A percentile compares a stretch with the other conserved stretches of the same genome.
phyloP scores from a whole-genome alignment of 2,329 filamentous ascomycete species.

The Verticillium alfalfae region DNA sequence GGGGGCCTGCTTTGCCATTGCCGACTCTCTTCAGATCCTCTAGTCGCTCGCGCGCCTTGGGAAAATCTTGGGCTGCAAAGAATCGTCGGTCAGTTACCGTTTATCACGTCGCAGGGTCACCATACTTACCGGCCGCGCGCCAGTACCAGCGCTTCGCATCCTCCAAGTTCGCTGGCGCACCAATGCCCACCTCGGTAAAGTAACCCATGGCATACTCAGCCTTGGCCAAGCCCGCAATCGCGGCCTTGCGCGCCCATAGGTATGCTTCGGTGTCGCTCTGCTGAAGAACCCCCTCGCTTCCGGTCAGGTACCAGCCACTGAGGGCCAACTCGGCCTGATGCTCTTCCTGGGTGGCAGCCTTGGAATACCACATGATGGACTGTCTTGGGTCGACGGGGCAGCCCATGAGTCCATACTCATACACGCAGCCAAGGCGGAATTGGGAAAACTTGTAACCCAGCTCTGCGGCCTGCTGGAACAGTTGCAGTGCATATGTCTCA shows the following conservation, averaged over 20 bases:
- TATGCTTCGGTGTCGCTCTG: slow-evolving; percentile 96
- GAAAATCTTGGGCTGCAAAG: slow-evolving; percentile 77
- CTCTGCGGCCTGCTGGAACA: slow-evolving; percentile 82
- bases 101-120: background rate
- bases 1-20: slow-evolving; percentile 58
- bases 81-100: background rate
- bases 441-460: slow-evolving; percentile 95
- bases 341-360: slow-evolving; percentile 86
- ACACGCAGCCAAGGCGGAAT: slow-evolving; percentile 80
- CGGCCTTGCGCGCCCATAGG: slow-evolving; percentile 92
- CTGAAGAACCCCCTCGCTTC: slow-evolving; percentile 77
- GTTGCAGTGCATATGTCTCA: slow-evolving; percentile 70
- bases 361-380: slow-evolving; percentile 91
- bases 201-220: slow-evolving; percentile 98
- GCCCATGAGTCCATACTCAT: slow-evolving; percentile 82
- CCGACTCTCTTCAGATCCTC: slow-evolving; percentile 78
- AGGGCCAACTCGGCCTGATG: slow-evolving; percentile 85
- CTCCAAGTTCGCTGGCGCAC: slow-evolving; percentile 77
- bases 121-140: slow-evolving; percentile 81
- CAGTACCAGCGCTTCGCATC: slow-evolving; percentile 99
- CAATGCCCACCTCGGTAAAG: slow-evolving; percentile 93
- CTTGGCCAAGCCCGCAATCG: slow-evolving; percentile 80
- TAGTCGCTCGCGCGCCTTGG: slow-evolving; percentile 84
- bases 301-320: slow-evolving; percentile 92
- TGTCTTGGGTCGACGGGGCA: slow-evolving; percentile 76